A percentile compares a stretch with the other conserved stretches of the same genome.
phyloP scores from a whole-genome alignment of 2,329 filamentous ascomycete genomes.

The Acrocalymma vagum region DNA sequence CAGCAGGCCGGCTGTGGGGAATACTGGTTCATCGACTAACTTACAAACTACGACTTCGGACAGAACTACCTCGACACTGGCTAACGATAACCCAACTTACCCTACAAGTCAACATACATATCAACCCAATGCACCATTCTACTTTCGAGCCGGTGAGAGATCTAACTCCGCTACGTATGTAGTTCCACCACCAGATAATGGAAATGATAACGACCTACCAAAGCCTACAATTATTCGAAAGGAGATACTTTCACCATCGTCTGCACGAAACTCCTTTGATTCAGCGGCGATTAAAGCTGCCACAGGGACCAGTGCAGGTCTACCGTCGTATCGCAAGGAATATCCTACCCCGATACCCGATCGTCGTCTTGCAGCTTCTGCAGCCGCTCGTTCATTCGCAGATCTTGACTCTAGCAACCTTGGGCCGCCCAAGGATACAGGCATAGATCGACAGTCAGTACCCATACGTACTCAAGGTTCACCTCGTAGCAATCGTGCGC shows the following conservation, averaged over 20 bases:
- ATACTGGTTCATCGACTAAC: constrained; percentile 23
- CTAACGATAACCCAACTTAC: constrained; percentile 26
- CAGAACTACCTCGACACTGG: constrained; percentile 17
- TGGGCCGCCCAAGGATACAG: constrained; percentile 19
- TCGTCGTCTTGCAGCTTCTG: constrained; percentile 35
- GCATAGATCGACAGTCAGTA: constrained; percentile 12
- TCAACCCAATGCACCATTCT: constrained; percentile 29
- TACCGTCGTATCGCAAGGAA: constrained; percentile 59
- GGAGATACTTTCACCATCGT: constrained; percentile 10
- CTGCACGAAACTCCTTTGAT: constrained; percentile 13
- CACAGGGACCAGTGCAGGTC: constrained; percentile 23
- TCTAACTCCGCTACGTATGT: constrained; percentile 21
- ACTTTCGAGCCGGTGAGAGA: constrained; percentile 31
- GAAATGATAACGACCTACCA: constrained; percentile 19
- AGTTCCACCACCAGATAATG: constrained; percentile 19
- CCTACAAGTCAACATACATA: constrained; percentile 18
- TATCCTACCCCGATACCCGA: constrained; percentile 48
- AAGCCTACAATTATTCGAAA: constrained; percentile 26
- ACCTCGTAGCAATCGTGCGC: constrained; percentile 21
- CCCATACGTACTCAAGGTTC: constrained; percentile 8
- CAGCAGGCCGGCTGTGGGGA: constrained; percentile 20
- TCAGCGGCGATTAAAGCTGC: constrained; percentile 8
- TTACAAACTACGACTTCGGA: constrained; percentile 38
- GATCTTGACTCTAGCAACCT: constrained; percentile 28
- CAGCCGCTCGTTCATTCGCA: constrained; percentile 40